Base-by-base conservation (phyloP, 1,284 basidiomycete species). In the Pascua sp. region DNA sequence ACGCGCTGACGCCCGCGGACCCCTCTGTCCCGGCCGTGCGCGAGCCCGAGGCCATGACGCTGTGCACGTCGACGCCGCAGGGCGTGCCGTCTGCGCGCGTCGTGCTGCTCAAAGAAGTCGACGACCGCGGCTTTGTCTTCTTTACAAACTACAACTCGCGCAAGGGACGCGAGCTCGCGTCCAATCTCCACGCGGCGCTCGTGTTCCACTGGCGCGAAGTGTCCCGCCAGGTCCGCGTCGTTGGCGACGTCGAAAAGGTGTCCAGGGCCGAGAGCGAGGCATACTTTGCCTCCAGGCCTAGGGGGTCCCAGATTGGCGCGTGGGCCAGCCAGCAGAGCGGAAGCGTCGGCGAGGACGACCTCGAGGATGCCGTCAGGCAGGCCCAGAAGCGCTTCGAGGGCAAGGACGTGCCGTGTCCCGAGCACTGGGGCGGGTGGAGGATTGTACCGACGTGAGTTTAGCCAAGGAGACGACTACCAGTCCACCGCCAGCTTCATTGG, bases 371-470 rank as follows among this genome's bases (percentile, higher is more conserved):
- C 38, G 79, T 95, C 13, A 78, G 85, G 55, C 80, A 82, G 64
- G 72, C 87, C 11, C 81, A 86, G 70, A 78, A 82, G 48, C 80
- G 80, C 42, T 92, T 91, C 67, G 77, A 81, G 49, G 72, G 67
- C 38, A 62, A 85, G 51, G 81, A 85, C 51, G 81, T 97, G 10
- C 88, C 90, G 0, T 80, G 88, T 47, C 96, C 95, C 1, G 87
- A 90, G 8, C 90, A 90, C 76, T 99, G 96, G 96, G 95, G 95
- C 57, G 95, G 95, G 3, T 97, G 90, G 86, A 83, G 94, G 65
- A 83, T 99, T 42, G 81, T 97, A 8, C 96, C 96, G 13, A 84
- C 84, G 89, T 94, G 76, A 75, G 86, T 83, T n/a, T n/a, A n/a
- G 11, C 11, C 24, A 24, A 4, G n/a, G 24, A 49, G 40, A 5